Conservation (phyloP, 352 stramenopile species). For the Nothophytophthora sp. region DNA sequence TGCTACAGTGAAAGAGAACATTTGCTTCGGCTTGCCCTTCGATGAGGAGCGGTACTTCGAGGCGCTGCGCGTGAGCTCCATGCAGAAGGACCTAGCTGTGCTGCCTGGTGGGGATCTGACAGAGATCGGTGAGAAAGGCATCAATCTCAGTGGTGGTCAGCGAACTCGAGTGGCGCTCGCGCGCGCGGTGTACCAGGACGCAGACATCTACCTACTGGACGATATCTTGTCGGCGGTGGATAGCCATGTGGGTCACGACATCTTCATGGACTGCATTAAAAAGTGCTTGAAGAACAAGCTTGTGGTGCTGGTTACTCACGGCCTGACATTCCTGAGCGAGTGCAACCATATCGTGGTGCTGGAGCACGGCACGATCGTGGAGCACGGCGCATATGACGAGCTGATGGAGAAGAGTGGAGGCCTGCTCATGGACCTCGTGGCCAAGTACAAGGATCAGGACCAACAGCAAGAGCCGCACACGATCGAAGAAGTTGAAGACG, state of each 20-base stretch:
- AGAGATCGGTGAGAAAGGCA: conserved; percentile 96
- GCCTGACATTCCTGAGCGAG: conserved; percentile 52
- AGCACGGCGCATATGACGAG: conserved; percentile 76
- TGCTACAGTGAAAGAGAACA: conserved; percentile 96
- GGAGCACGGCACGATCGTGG: conserved; percentile 48
- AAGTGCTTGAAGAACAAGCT: conserved; percentile 64
- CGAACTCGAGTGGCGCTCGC: conserved; percentile 86
- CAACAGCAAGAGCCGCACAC: conserved; percentile 36
- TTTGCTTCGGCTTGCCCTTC: conserved; percentile 93
- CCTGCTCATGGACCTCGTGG: conserved; percentile 50
- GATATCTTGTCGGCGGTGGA: conserved; percentile 95
- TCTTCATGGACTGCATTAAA: conserved; percentile 86
- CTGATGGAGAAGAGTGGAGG: conserved; percentile 74
- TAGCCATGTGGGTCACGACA: conserved; percentile 91
- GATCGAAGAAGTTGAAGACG: conserved; percentile 39
- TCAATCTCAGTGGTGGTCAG: conserved; percentile 95
- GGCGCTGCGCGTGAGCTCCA: conserved; percentile 46
- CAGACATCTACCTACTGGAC: conserved; percentile 93
- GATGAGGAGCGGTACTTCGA: conserved; percentile 62
- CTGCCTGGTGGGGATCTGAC: conserved; percentile 89
- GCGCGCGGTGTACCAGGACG: conserved; percentile 77
- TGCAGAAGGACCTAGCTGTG: conserved; percentile 56
- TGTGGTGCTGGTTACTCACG: conserved; percentile 87
- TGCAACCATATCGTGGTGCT: conserved; percentile 68
- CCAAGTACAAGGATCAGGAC: conserved; percentile 64